These are phyloP conservation scores for Solanum aculeatissimum DNA, from an alignment of 305 asterid species.

Conservation along the genomic window DNA sequence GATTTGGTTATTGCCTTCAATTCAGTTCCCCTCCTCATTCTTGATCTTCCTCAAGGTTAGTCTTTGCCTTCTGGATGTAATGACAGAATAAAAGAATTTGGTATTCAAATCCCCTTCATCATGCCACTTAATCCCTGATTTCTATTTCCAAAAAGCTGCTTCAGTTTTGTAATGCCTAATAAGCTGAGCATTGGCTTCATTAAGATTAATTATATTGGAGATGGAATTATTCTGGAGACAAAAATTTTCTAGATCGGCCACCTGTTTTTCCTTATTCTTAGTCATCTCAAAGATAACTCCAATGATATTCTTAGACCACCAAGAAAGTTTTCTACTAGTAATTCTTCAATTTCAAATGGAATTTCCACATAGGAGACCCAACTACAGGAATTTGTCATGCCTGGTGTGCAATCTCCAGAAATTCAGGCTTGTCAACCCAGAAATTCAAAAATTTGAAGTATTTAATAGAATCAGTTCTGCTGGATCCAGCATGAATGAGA, in stretches of 20 bases:
- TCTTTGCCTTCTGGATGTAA: background rate
- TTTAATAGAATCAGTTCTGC: no score
- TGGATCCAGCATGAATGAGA: no score
- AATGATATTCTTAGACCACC: background rate
- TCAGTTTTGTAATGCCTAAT: background rate
- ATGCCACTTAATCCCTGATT: background rate
- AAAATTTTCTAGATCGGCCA: background rate
- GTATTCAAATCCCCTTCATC: background rate
- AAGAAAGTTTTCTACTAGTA: background rate
- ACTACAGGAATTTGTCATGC: no score
- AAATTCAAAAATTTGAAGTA: no score
- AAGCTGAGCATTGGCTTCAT: background rate
- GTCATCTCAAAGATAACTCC: background rate
- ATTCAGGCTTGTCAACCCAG: background rate
- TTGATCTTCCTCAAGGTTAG: background rate
- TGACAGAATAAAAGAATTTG: background rate
- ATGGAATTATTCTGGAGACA: background rate
- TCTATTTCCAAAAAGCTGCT: background rate
- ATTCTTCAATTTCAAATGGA: background rate
- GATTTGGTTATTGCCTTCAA: background rate
- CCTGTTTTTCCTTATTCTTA: background rate
- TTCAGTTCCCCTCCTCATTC: background rate
- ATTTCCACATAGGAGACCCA: no score
- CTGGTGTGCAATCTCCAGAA: no score
- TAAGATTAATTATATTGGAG: background rate